phyloP scores from a whole-genome alignment of 148 eudicot species.

The Mesembryanthemum crystallinum region DNA sequence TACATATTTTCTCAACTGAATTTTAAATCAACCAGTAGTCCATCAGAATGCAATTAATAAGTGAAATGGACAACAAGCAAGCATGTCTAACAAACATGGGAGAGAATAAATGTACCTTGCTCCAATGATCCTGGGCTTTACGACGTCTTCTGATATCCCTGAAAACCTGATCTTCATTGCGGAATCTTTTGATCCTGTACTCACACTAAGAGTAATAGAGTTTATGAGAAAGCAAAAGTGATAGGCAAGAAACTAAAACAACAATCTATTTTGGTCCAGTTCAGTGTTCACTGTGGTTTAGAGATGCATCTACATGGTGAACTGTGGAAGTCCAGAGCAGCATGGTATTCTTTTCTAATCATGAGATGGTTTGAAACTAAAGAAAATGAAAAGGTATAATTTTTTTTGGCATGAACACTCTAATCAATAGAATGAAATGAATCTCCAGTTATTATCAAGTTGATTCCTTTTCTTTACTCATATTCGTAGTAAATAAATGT shows the following conservation, averaged over 20 bases:
- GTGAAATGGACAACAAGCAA: not conserved
- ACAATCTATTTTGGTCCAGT: not conserved
- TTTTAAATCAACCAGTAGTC: constrained; percentile 8
- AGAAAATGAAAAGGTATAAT: too few species aligned
- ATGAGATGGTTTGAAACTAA: too few species aligned
- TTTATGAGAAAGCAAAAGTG: constrained; percentile 7
- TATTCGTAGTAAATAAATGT: too few species aligned
- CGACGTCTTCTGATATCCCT: constrained; percentile 51
- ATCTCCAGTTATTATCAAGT: too few species aligned
- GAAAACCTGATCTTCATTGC: constrained; percentile 66
- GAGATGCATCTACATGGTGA: not conserved
- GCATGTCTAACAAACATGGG: not conserved
- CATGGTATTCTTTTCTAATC: too few species aligned
- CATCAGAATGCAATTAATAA: constrained; percentile 13
- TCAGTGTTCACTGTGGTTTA: not conserved
- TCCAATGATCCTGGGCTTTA: constrained; percentile 85
- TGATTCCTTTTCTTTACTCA: too few species aligned
- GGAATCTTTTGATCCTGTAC: constrained; percentile 74
- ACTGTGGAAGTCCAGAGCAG: too few species aligned
- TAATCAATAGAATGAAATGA: too few species aligned
- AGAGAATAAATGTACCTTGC: constrained; percentile 47
- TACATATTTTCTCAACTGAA: constrained; percentile 85
- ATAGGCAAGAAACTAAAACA: not conserved
- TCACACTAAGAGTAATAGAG: constrained; percentile 56
- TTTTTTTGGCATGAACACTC: too few species aligned